Evolutionary conservation across 2,329 filamentous ascomycete species (phyloP).

Genomic region (Fusarium nisikadoi): DNA sequence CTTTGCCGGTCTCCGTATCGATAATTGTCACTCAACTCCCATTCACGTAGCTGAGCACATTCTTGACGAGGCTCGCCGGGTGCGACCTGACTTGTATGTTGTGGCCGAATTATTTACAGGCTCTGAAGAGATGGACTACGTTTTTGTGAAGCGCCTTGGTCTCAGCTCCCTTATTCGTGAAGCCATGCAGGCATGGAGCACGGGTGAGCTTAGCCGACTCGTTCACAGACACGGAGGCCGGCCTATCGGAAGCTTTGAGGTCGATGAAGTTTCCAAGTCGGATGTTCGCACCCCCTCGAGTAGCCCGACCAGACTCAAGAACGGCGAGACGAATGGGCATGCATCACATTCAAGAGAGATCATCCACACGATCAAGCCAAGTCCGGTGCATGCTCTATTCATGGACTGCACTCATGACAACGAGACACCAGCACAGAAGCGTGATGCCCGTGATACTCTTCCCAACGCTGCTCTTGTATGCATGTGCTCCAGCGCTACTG

Average conservation of each 20-base stretch:
- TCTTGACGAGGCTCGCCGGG: conserved; percentile 88
- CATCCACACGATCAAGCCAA: conserved; percentile 84
- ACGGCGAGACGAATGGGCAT: conserved; percentile 42
- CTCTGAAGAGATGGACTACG: conserved; percentile 93
- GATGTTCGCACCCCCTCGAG: conserved; percentile 54
- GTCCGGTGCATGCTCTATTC: conserved; percentile 90
- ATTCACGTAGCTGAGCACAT: conserved; percentile 95
- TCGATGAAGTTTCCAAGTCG: conserved; percentile 81
- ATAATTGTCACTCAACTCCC: conserved; percentile 97
- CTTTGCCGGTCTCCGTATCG: conserved; percentile 94
- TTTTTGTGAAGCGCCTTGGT: conserved; percentile 93
- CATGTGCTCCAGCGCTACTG: conserved; percentile 95
- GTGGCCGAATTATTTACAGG: conserved; percentile 96
- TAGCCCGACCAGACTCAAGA: conserved; percentile 46
- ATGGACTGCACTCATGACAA: conserved; percentile 99
- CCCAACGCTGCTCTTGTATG: conserved; percentile 93
- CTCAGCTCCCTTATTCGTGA: conserved; percentile 93
- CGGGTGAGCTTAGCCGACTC: conserved; percentile 88
- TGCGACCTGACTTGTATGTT: conserved; percentile 88
- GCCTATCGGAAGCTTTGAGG: conserved; percentile 95
- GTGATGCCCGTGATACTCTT: conserved; percentile 92
- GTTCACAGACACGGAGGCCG: conserved; percentile 94
- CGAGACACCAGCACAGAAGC: conserved; percentile 93
- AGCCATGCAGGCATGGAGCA: conserved; percentile 98
- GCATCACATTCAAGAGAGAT: conserved; percentile 65